These are phyloP conservation scores for Clonostachys byssicola DNA, from an alignment of 2,329 filamentous ascomycete genomes.

Conservation along the genomic window DNA sequence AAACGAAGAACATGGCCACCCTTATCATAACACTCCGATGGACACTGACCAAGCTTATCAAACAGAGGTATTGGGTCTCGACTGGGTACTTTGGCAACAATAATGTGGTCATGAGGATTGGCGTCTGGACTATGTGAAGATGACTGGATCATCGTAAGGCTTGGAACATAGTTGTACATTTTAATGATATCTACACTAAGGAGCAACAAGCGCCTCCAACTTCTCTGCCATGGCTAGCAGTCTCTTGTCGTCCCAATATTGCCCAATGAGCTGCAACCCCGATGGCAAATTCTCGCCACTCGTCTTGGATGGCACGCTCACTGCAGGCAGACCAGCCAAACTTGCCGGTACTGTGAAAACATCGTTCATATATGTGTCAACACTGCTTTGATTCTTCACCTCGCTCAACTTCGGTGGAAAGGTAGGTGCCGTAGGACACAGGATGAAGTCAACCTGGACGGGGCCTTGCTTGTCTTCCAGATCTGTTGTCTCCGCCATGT, in stretches of 20 bases:
- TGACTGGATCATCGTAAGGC: too few species aligned
- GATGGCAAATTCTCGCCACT: constrained; percentile 23
- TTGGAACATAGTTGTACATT: constrained; percentile 2
- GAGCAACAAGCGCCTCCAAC: constrained; percentile 24
- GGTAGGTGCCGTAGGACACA: constrained; percentile 84
- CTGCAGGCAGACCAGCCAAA: constrained; percentile 82
- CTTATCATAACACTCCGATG: too few species aligned
- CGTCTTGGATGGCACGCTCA: constrained; percentile 64
- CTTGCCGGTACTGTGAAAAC: constrained; percentile 95
- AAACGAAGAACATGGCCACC: too few species aligned
- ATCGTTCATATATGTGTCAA: constrained; percentile 83
- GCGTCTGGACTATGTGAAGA: too few species aligned
- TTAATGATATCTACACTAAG: constrained; percentile 5
- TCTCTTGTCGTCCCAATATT: constrained; percentile 70
- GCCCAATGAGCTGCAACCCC: constrained; percentile 75
- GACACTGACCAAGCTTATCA: too few species aligned
- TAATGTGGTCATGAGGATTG: too few species aligned
- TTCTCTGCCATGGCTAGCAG: constrained; percentile 55
- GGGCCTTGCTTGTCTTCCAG: constrained; percentile 54
- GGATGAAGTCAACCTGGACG: constrained; percentile 73
- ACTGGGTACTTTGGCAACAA: too few species aligned
- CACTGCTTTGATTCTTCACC: constrained; percentile 45
- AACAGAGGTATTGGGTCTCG: too few species aligned
- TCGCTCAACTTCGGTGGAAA: constrained; percentile 62
- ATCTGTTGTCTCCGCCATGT: constrained; percentile 48